These are phyloP conservation scores for Leishmania martiniquensis DNA, from an alignment of 208 protist genomes.

Conservation along the genomic window DNA sequence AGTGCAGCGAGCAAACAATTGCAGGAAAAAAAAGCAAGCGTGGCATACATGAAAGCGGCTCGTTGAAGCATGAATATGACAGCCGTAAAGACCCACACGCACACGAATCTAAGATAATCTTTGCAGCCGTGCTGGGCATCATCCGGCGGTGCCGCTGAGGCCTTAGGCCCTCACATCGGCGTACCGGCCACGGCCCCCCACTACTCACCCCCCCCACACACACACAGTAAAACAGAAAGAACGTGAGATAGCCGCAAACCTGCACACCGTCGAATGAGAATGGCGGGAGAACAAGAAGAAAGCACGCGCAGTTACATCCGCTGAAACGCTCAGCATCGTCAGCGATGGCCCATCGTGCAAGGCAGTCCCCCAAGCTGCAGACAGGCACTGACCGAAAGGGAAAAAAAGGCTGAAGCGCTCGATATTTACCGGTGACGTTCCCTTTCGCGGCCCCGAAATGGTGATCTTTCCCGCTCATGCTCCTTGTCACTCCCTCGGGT, in stretches of 20 bases:
- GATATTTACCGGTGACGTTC: no score
- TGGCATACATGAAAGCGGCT: background rate
- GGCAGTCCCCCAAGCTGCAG: background rate
- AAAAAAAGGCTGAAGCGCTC: background rate
- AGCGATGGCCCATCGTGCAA: background rate
- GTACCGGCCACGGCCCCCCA: no score
- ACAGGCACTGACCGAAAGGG: background rate
- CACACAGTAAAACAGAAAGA: background rate
- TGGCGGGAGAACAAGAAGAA: background rate
- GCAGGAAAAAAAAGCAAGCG: background rate
- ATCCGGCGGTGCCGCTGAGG: background rate
- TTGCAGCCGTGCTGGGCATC: background rate
- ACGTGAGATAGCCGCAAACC: no score
- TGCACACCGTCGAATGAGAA: background rate
- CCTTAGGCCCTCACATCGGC: no score
- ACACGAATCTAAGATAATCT: background rate
- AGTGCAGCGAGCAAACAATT: background rate
- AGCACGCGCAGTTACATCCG: background rate
- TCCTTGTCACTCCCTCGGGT: no score
- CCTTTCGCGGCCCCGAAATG: no score
- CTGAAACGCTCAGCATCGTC: background rate
- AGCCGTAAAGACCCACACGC: no score
- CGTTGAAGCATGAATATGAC: background rate
- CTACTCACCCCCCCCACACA: background rate
- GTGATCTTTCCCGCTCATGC: no score